These are phyloP conservation scores for Magnusiomyces ingens DNA, from an alignment of 1,139 yeast species.

Conservation along the genomic window DNA sequence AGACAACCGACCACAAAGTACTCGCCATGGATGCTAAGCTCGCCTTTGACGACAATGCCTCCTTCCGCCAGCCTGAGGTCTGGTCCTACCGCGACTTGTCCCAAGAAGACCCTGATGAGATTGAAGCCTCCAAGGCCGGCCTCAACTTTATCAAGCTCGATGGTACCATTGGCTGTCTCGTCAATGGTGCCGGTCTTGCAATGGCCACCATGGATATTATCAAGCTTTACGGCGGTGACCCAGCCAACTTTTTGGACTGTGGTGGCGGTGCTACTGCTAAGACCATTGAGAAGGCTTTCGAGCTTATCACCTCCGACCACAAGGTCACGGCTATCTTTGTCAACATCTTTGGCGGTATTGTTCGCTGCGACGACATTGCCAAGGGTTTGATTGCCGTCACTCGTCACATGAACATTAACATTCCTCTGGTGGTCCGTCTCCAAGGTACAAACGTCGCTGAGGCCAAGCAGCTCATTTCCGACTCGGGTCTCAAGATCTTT, in stretches of 20 bases:
- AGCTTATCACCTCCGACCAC: slow-evolving; percentile 81
- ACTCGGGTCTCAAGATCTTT: slow-evolving; percentile 89
- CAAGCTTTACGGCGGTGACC: slow-evolving; percentile 96
- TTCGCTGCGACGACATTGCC: slow-evolving; percentile 98
- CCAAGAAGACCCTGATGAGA: slow-evolving; percentile 98
- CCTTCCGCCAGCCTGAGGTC: slow-evolving; percentile 90
- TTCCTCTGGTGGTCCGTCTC: slow-evolving; percentile 95
- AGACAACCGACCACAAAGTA: slow-evolving; percentile 83
- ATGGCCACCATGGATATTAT: slow-evolving; percentile 99
- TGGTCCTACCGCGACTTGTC: slow-evolving; percentile 94
- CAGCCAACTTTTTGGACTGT: slow-evolving; percentile 98
- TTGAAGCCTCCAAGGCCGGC: slow-evolving; percentile 82
- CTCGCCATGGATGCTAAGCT: slow-evolving; percentile 99
- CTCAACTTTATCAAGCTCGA: slow-evolving; percentile 95
- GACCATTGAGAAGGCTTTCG: slow-evolving; percentile 95
- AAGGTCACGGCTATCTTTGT: slow-evolving; percentile 94
- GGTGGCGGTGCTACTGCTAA: slow-evolving; percentile 99
- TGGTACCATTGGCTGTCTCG: slow-evolving; percentile 97
- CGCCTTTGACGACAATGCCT: slow-evolving; percentile 94
- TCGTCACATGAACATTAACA: slow-evolving; percentile 77
- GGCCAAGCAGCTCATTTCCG: slow-evolving; percentile 79
- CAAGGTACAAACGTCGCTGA: slow-evolving; percentile 95
- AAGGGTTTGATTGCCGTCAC: slow-evolving; percentile 93
- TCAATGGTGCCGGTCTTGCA: slow-evolving; percentile 99
- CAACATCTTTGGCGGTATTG: slow-evolving; percentile 98